These are phyloP conservation scores for Naematelia encephala DNA, from an alignment of 768 basidiomycete species.

Conservation along the genomic window DNA sequence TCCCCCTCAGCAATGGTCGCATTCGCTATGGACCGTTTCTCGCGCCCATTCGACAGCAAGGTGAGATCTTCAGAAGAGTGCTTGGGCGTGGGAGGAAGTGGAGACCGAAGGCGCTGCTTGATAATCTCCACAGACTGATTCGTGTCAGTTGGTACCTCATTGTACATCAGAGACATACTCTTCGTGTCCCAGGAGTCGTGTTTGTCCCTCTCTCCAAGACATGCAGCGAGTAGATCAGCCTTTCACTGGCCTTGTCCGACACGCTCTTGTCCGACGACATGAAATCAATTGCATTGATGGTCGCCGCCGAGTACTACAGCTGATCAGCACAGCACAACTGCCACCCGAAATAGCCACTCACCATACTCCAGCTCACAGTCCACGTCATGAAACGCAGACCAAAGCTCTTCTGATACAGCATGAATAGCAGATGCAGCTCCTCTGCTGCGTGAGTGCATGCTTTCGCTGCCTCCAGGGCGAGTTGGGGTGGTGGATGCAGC, in stretches of 20 bases:
- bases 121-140: conserved; percentile 26
- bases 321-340: not conserved
- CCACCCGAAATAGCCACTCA: conserved; percentile 1
- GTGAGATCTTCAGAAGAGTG: conserved; percentile 1
- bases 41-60: not conserved
- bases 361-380: conserved; percentile 23
- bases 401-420: conserved; percentile 20
- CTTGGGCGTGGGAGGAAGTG: conserved; percentile 6
- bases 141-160: not conserved
- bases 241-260: conserved; percentile 11
- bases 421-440: conserved; percentile 23
- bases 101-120: conserved; percentile 18
- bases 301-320: conserved; percentile 22
- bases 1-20: not conserved
- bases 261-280: conserved; percentile 8
- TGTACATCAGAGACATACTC: conserved; percentile 10
- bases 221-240: conserved; percentile 17
- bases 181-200: conserved; percentile 18
- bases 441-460: conserved; percentile 21
- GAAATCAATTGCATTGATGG: conserved; percentile 29
- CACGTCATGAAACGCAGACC: conserved; percentile 25
- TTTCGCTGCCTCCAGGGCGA: conserved; percentile 5
- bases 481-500: conserved; percentile 7
- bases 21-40: not conserved
- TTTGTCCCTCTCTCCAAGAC: conserved; percentile 19